These are phyloP conservation scores for Ogataea neopini DNA, from an alignment of 805 yeast genomes.

Conservation along the genomic window DNA sequence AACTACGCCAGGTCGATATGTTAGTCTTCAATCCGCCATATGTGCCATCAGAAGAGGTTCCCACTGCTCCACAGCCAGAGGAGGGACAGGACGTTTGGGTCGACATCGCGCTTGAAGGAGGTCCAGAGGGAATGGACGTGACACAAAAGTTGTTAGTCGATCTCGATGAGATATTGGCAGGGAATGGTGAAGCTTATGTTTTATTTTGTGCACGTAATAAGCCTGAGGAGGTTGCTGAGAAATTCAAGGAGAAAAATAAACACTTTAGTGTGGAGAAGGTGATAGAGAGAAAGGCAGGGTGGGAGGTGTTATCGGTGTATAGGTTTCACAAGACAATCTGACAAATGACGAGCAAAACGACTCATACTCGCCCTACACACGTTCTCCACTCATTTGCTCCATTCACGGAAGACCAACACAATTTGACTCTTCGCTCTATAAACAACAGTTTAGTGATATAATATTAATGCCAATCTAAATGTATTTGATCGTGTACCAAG, in stretches of 20 bases:
- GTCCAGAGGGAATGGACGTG: conserved; percentile 85
- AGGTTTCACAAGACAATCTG: conserved; percentile 46
- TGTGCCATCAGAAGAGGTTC: conserved; percentile 84
- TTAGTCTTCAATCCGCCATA: conserved; percentile 94
- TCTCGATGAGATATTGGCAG: conserved; percentile 53
- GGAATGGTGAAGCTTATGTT: conserved; percentile 77
- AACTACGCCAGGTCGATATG: conserved; percentile 56
- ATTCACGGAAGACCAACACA: no score
- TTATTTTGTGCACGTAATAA: conserved; percentile 89
- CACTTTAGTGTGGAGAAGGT: conserved; percentile 57
- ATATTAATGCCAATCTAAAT: no score
- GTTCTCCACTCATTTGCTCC: no score
- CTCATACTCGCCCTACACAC: no score
- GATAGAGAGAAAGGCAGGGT: conserved; percentile 80
- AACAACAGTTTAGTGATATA: no score
- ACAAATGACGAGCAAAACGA: background rate
- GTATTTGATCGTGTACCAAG: no score
- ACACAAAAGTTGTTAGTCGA: conserved; percentile 63
- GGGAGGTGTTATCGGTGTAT: conserved; percentile 87
- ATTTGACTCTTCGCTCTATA: no score
- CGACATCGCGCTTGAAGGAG: conserved; percentile 89
- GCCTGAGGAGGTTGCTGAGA: conserved; percentile 59
- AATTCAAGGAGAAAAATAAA: conserved; percentile 39
- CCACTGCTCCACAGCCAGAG: conserved; percentile 48
- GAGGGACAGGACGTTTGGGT: conserved; percentile 62